Evolutionary conservation across 164 flowering plant species (phyloP), one percentile per base, ranked within the genome.

Genomic region (Macadamia integrifolia): DNA sequence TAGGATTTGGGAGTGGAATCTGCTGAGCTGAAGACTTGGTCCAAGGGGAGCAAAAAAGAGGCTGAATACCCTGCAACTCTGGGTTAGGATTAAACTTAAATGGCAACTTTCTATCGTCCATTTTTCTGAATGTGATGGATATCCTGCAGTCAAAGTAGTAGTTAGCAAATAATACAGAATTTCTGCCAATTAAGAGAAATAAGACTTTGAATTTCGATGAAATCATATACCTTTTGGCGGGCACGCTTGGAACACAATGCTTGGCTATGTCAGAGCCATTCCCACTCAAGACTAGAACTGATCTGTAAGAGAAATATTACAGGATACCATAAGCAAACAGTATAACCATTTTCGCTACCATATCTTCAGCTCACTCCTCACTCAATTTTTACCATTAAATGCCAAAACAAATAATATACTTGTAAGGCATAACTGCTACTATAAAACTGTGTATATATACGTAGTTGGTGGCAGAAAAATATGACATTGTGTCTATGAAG

Each of bases 241-340:
- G 86, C 9, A 86, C 89, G 49, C 67, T 81, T 0, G 88, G 87
- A 43, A 84, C 76, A 68, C 90, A 84, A 53, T 86, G 89, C 65
- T 84, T 84, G 8, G 89, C 87, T 1, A 84, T 65, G 64, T 84
- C 83, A 30, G 87, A 85, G 1, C 87, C 86, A 73, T 84, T 84
- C 1, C 87, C 87, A 4, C 75, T 82, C 31, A 86, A 65, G 58
- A 86, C 65, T 5, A 86, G 80, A 49, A 86, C 90, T 0, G 90
- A 86, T 57, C 89, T 85, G 82, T 70, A 81, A 61, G 44, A 75
- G 18, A 17, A 60, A 64, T 35, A 35, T 35, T 35, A 35, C 3
- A 35, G 40, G 0, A 35, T 35, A 35, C 5, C 40, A 35, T 35
- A 35, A 35, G 4, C 5, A 35, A 35, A 35, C 40, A 35, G 5